Conservation (phyloP, 371 early-diverging fungal species). For the Gilbertella persicaria region DNA sequence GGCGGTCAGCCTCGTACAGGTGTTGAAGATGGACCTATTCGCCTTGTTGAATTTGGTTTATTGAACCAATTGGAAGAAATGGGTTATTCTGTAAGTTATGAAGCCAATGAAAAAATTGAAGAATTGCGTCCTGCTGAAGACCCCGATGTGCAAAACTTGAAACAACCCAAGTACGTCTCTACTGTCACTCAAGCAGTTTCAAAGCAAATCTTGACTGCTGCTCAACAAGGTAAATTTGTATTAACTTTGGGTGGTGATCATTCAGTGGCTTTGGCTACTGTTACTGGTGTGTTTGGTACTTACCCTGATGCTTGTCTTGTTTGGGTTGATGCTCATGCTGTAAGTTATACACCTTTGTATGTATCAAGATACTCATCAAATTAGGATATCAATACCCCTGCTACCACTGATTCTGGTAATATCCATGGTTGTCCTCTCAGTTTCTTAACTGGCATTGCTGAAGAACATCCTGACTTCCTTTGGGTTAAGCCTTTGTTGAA, state of each 20-base stretch:
- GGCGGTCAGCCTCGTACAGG: conserved; percentile 84
- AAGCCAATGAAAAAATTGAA: conserved; percentile 65
- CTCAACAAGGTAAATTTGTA: conserved; percentile 76
- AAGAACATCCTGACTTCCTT: conserved; percentile 67
- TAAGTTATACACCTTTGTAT: conserved; percentile 62
- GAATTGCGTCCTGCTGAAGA: conserved; percentile 63
- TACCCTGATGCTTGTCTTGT: conserved; percentile 88
- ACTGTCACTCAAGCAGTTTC: conserved; percentile 73
- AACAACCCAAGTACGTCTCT: conserved; percentile 86
- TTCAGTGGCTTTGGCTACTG: conserved; percentile 89
- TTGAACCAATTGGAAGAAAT: conserved; percentile 80
- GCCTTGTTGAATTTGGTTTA: conserved; percentile 83
- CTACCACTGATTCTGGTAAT: conserved; percentile 86
- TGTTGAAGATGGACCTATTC: conserved; percentile 88
- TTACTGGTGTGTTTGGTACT: conserved; percentile 79
- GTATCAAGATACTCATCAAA: too few species aligned
- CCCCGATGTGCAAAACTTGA: conserved; percentile 74
- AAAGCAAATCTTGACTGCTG: conserved; percentile 58
- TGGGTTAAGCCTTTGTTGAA: conserved; percentile 86
- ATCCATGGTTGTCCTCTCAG: conserved; percentile 96
- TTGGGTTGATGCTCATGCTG: conserved; percentile 97
- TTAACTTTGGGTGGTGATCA: conserved; percentile 97
- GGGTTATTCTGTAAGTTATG: conserved; percentile 77
- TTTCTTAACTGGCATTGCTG: conserved; percentile 86
- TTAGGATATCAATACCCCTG: conserved; percentile 96